Evolutionary conservation across 208 protist genomes (phyloP).

Genomic region (Baffinella frigidus): DNA sequence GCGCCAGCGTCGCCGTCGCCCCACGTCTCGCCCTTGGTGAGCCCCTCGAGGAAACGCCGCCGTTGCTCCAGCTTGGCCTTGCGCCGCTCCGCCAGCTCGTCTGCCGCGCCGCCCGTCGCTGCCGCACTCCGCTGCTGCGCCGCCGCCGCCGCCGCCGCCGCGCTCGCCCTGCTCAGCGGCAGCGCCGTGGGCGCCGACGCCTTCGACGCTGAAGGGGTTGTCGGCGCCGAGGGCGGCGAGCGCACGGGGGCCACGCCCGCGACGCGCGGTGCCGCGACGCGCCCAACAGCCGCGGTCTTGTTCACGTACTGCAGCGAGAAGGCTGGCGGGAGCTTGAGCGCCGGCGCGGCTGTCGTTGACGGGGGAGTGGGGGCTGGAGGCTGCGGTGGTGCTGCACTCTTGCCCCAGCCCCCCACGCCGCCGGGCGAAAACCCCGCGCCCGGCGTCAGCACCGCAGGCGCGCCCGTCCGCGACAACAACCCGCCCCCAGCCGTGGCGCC

Average conservation of each 20-base stretch:
- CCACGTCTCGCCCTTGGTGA: not conserved
- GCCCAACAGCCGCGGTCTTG: not conserved
- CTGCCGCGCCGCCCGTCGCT: not conserved
- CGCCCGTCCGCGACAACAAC: too few species aligned
- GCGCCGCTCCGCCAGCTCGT: not conserved
- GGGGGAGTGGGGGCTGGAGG: too few species aligned
- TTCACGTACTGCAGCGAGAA: too few species aligned
- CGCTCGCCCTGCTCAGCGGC: not conserved
- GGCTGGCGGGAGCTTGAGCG: too few species aligned
- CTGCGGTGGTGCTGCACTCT: too few species aligned
- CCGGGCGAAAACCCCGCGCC: too few species aligned
- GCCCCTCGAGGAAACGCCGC: not conserved
- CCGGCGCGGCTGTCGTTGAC: too few species aligned
- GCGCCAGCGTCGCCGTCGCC: not conserved
- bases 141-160: not conserved
- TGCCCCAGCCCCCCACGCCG: too few species aligned
- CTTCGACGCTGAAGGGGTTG: not conserved
- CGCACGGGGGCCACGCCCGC: not conserved
- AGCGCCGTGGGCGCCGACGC: not conserved
- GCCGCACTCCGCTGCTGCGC: not conserved
- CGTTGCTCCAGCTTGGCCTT: conserved; percentile 14
- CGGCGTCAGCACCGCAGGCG: too few species aligned
- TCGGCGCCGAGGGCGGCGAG: not conserved
- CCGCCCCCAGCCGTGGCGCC: too few species aligned
- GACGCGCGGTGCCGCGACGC: not conserved